Base-by-base conservation (phyloP, 352 stramenopile genomes). In the Thalassiosira livingstoniorum region DNA sequence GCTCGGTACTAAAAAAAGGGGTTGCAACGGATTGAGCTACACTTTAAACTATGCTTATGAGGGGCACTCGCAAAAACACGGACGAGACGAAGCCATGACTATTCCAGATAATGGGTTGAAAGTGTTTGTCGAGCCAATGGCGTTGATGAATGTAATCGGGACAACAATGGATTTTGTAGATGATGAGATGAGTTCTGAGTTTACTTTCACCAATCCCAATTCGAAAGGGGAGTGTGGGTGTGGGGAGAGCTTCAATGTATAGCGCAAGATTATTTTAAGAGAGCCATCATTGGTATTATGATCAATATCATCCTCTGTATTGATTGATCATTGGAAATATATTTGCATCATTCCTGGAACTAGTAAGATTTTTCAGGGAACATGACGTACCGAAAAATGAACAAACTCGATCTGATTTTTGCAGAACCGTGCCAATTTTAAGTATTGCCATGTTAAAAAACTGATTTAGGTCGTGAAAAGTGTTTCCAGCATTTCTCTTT, bases 131-230 rank as follows among this genome's bases (percentile, higher is more conserved):
- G 97, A 99, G 80, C 97, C 97, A 4, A 98, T 98, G 92, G 97
- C 98, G 69, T 94, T 99, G 66, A 99, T 99, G 81, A 98, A 98
- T 92, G 95, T 99, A 31, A 97, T 99, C 18, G 98, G 98, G 55
- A 99, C 97, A 53, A 97, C 94, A 29, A 99, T 99, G 97, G 98
- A 99, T 88, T 99, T 96, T 87, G 94, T 98, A 91, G 97, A 97
- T 80, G 98, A 96, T 60, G 97, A 98, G 64, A 93, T 99, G 64
- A 96, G 95, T 31, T 96, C 96, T 45, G 97, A 99, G 90, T 99
- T 99, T 76, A 98, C 98, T 13, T 99, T 99, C 87, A 96, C 98
- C 53, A 99, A 99, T 92, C 98, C 98, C n/a, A 99, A 99, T 90
- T 97, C 96, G 21, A 99, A 99, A 90, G 97, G 97, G 37, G 96